Base-by-base conservation (phyloP, 176 grass and related monocot genomes). In the Oropetium thomaeum region DNA sequence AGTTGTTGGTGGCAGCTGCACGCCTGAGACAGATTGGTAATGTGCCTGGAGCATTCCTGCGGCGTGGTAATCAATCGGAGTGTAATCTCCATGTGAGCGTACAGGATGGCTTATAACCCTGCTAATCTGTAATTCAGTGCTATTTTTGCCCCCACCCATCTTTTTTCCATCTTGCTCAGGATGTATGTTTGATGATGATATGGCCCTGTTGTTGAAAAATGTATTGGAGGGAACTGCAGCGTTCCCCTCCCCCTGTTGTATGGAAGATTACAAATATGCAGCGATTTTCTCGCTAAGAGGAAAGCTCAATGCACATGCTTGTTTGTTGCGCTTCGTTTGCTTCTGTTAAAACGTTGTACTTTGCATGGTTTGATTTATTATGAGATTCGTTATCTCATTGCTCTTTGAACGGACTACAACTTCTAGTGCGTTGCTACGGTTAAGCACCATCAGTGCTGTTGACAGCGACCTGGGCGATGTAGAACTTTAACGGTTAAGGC, bases 91-190 rank as follows among this genome's bases (percentile, higher is more conserved):
- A 67, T 43, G 80, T 83, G 75, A 61, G 69, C 67, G 69, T 86
- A 86, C 83, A 88, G 71, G 61, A 88, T 88, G 75, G 75, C 45
- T 79, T 78, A 76, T 72, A 79, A 2, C 64, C 57, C 76, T 17
- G 58, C 79, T 82, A 79, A 79, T 86, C 75, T 83, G 83, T 86
- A 90, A 90, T 90, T 90, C 79, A 62, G 55, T 79, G 77, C 32
- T 90, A 74, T 87, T 80, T 72, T 83, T 84, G 25, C 35, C 26
- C 55, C 68, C 78, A 69, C 17, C 39, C 34, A 55, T n/a, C 52
- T 16, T 27, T 64, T 70, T 53, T 60, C 75, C 75, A 62, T 74
- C 80, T 81, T 72, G 80, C 10, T 60, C 48, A 1, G 37, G 29
- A 79, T 86, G 80, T 90, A 87, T 83, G 65, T 72, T 87, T 82